Evolutionary conservation across 2,329 filamentous ascomycete genomes (phyloP).

Genomic region (Colletotrichum acutatum): DNA sequence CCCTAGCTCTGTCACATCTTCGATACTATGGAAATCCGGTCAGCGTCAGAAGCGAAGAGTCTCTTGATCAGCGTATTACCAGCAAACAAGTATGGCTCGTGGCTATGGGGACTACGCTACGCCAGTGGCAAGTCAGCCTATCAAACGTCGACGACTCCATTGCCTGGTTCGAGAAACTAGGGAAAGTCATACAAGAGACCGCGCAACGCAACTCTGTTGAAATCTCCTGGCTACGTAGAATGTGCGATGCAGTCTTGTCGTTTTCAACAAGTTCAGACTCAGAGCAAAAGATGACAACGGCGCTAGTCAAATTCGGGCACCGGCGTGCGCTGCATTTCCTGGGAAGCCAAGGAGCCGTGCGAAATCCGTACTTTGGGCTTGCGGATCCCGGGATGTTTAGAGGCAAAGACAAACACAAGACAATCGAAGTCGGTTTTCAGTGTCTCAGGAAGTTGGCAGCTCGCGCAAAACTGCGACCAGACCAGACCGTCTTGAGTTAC

Average conservation of each 20-base stretch:
- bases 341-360: background rate
- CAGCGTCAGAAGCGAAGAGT: background rate
- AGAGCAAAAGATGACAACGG: background rate
- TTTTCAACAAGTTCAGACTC: background rate
- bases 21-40: background rate
- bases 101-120: background rate
- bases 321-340: background rate
- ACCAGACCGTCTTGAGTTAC: too few relatives aligned
- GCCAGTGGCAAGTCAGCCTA: background rate
- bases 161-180: background rate
- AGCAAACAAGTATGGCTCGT: background rate
- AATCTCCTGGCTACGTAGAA: background rate
- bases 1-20: background rate
- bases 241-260: background rate
- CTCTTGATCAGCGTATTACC: background rate
- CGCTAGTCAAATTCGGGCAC: background rate
- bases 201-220: background rate
- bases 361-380: background rate
- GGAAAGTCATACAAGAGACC: background rate
- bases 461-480: too few relatives aligned
- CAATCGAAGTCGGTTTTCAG: too few relatives aligned
- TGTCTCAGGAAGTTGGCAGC: too few relatives aligned
- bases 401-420: too few relatives aligned
- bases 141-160: background rate
- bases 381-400: too few relatives aligned